Percentiles rank a stretch among this genome's conserved stretches.
These are phyloP conservation scores for Paraurostyla sp. DNA, from an alignment of 73 alveolate species.

Conservation along the genomic window DNA sequence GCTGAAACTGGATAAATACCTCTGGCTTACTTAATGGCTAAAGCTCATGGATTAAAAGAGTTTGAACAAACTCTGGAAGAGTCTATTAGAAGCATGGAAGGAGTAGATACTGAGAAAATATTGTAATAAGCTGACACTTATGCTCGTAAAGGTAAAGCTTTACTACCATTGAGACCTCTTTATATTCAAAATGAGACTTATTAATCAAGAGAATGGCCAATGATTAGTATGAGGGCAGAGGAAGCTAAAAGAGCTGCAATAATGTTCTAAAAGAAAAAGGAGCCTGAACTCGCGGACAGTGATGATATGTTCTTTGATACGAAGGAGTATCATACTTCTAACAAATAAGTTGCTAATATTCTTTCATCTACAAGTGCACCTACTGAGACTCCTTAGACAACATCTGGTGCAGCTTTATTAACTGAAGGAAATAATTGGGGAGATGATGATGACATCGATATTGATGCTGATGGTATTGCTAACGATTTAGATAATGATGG, in stretches of 20 bases:
- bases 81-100: slow-evolving; percentile 32
- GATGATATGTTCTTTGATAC: slow-evolving; percentile 39
- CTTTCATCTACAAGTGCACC: not conserved
- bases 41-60: slow-evolving; percentile 77
- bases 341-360: slow-evolving; percentile 17
- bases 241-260: slow-evolving; percentile 40
- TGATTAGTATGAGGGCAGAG: slow-evolving; percentile 17
- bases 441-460: slow-evolving; percentile 47
- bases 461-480: slow-evolving; percentile 27
- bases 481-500: not conserved
- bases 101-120: slow-evolving; percentile 10
- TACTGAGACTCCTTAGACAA: not conserved
- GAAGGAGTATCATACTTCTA: slow-evolving; percentile 28
- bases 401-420: not conserved
- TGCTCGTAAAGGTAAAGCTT: slow-evolving; percentile 23
- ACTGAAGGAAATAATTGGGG: slow-evolving; percentile 58
- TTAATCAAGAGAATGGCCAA: slow-evolving; percentile 27
- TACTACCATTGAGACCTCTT: slow-evolving; percentile 58
- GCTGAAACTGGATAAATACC: slow-evolving; percentile 90
- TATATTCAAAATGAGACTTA: not conserved
- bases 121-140: slow-evolving; percentile 29
- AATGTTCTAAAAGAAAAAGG: slow-evolving; percentile 24
- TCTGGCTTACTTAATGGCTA: slow-evolving; percentile 85
- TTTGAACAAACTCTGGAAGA: slow-evolving; percentile 66
- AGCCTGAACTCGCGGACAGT: slow-evolving; percentile 3